Percentiles rank a stretch among this genome's conserved stretches.
phyloP scores from a whole-genome alignment of 2,329 filamentous ascomycete species.

The Huntiella abstrusa region DNA sequence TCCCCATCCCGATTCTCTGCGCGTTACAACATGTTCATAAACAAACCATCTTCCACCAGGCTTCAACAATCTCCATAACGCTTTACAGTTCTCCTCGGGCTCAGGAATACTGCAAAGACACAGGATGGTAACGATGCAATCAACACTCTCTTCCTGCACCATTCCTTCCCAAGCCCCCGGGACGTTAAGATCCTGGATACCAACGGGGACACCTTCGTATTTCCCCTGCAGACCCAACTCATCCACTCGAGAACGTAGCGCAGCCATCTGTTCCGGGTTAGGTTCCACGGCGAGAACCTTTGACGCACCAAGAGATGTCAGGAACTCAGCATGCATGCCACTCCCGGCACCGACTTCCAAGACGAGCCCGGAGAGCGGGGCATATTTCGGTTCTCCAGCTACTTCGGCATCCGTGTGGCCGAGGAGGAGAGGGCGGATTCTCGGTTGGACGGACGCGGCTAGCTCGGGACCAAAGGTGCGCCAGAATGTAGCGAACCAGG shows the following conservation, averaged over 20 bases:
- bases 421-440: slow-evolving; percentile 35
- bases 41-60: slow-evolving; percentile 44
- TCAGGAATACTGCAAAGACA: slow-evolving; percentile 47
- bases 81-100: slow-evolving; percentile 33
- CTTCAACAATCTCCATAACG: slow-evolving; percentile 38
- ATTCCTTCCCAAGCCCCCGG: slow-evolving; percentile 24
- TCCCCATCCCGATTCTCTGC: slow-evolving; percentile 19
- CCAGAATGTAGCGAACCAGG: slow-evolving; percentile 48
- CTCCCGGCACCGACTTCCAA: slow-evolving; percentile 44
- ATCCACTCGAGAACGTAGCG: slow-evolving; percentile 27
- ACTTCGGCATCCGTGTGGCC: slow-evolving; percentile 25
- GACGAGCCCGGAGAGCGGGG: slow-evolving; percentile 30
- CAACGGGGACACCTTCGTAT: slow-evolving; percentile 44
- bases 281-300: slow-evolving; percentile 47
- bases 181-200: slow-evolving; percentile 37
- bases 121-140: slow-evolving; percentile 41
- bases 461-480: slow-evolving; percentile 30
- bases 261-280: slow-evolving; percentile 32
- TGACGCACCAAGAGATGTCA: slow-evolving; percentile 17
- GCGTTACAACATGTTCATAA: slow-evolving; percentile 38
- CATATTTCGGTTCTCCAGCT: slow-evolving; percentile 18
- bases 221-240: slow-evolving; percentile 33
- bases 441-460: slow-evolving; percentile 21
- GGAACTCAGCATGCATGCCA: slow-evolving; percentile 41
- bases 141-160: slow-evolving; percentile 32